phyloP scores from a whole-genome alignment of 2,329 filamentous ascomycete genomes.

The Tolypocladium pustulatum region DNA sequence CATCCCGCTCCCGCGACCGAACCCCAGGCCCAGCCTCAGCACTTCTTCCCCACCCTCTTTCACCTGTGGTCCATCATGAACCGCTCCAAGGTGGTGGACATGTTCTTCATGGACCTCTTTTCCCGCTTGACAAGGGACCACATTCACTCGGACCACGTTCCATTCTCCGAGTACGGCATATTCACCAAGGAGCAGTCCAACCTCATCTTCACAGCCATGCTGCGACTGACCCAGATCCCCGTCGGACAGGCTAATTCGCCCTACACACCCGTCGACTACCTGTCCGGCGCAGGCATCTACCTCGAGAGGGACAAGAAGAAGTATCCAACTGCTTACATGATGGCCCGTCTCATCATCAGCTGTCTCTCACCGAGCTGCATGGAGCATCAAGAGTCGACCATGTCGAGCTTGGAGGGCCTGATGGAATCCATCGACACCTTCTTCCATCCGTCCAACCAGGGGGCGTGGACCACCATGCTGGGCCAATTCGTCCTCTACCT shows the following conservation, averaged over 20 bases:
- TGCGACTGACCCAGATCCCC: conserved; percentile 86
- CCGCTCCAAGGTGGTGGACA: conserved; percentile 77
- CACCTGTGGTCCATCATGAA: conserved; percentile 93
- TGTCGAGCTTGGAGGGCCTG: conserved; percentile 79
- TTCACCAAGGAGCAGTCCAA: conserved; percentile 89
- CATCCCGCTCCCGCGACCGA: conserved; percentile 62
- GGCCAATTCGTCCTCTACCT: conserved; percentile 88
- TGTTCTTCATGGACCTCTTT: conserved; percentile 79
- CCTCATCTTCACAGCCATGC: conserved; percentile 81
- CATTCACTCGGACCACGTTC: conserved; percentile 60
- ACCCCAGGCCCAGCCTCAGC: conserved; percentile 70
- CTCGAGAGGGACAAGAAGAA: conserved; percentile 90
- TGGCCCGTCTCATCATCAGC: conserved; percentile 87
- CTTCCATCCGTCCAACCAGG: conserved; percentile 95
- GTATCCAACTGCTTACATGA: conserved; percentile 82
- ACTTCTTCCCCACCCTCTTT: conserved; percentile 89
- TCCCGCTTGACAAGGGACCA: conserved; percentile 82
- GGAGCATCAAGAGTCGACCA: conserved; percentile 64
- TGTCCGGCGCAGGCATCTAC: conserved; percentile 72
- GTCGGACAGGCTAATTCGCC: conserved; percentile 93
- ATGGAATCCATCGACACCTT: conserved; percentile 96
- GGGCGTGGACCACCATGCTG: conserved; percentile 79
- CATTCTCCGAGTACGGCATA: conserved; percentile 79
- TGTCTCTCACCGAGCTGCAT: conserved; percentile 80
- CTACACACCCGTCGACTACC: conserved; percentile 76